phyloP scores from a whole-genome alignment of 306 rosid genomes.

The Hippophae gyantsensis region DNA sequence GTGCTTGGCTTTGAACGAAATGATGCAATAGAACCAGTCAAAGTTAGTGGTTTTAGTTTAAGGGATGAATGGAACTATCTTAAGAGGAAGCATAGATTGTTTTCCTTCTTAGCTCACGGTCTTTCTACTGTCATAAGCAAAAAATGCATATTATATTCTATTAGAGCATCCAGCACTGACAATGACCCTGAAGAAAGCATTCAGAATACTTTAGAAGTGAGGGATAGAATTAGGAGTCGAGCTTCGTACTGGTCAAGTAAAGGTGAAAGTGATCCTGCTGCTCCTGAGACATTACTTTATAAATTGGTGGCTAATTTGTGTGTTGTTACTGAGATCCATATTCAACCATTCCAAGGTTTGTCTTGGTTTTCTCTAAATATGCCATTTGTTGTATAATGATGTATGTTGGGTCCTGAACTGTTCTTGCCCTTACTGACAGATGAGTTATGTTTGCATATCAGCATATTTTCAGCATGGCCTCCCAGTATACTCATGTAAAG shows the following conservation, averaged over 20 bases:
- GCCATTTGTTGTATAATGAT: not conserved
- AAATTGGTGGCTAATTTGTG: conserved; percentile 37
- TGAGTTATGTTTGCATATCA: conserved; percentile 26
- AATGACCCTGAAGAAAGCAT: conserved; percentile 44
- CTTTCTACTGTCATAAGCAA: conserved; percentile 19
- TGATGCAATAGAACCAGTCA: conserved; percentile 31
- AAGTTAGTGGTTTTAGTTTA: conserved; percentile 9
- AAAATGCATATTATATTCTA: conserved; percentile 37
- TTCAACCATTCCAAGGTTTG: conserved; percentile 61
- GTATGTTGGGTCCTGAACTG: conserved; percentile 12
- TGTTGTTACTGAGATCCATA: conserved; percentile 46
- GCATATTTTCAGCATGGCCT: conserved; percentile 46
- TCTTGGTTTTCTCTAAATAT: not conserved
- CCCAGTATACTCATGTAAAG: conserved; percentile 11
- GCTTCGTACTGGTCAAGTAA: conserved; percentile 66
- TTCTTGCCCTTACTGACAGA: conserved; percentile 16
- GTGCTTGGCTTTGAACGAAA: conserved; percentile 28
- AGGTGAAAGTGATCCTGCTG: conserved; percentile 45
- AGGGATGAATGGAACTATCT: conserved; percentile 27
- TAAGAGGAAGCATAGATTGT: conserved; percentile 39
- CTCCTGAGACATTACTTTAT: conserved; percentile 48
- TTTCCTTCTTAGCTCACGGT: conserved; percentile 38
- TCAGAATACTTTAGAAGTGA: conserved; percentile 35
- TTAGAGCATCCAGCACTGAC: conserved; percentile 62
- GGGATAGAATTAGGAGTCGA: conserved; percentile 25